Base-by-base conservation (phyloP, 2,329 filamentous ascomycete genomes). In the Lecanoromycetidae sp. region DNA sequence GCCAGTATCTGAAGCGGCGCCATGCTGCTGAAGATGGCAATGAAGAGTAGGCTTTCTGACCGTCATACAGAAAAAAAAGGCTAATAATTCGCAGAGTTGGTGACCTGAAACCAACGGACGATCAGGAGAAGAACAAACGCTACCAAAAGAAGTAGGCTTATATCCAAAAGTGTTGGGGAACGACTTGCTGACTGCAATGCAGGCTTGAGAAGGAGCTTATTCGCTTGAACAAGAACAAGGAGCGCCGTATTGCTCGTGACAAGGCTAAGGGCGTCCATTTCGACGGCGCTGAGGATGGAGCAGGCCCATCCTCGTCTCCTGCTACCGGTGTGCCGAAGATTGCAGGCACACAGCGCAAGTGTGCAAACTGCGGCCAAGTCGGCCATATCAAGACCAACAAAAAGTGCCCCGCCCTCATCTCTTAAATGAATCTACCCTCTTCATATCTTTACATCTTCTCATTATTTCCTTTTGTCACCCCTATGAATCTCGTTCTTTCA, bases 351-450 rank as follows among this genome's bases (percentile, higher is more conserved):
- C 72, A 75, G 47, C 77, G 93, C 58, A 96, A 96, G 70, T 98
- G 91, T 68, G 91, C 91, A 56, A 96, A 95, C 65, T 98, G 91
- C 67, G 91, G 91, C 42, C 84, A 91, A 64, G 84, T 94, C 46
- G 91, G 91, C 26, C 91, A 98, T 61, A 98, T 98, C 72, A 95
- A 95, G 68, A 96, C 90, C 39, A 96, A 96, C 72, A 94, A 95
- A 71, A 96, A 95, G 87, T 91, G 37, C 37, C 13, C n/a, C 48
- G 15, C 39, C 30, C 27, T 17, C 22, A 10, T 10, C 23, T 26
- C 20, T 8, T 34, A 19, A 17, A 43, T 34, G 19, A n/a, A 12
- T 34, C 15, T 6, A 3, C 9, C 19, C 12, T 12, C 17, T 20
- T 2, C 22, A 17, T 25, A 19, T 15, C 12, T 29, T 34, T 29